Conservation (phyloP, 2,329 filamentous ascomycete species). For the Diaporthe batatas region DNA sequence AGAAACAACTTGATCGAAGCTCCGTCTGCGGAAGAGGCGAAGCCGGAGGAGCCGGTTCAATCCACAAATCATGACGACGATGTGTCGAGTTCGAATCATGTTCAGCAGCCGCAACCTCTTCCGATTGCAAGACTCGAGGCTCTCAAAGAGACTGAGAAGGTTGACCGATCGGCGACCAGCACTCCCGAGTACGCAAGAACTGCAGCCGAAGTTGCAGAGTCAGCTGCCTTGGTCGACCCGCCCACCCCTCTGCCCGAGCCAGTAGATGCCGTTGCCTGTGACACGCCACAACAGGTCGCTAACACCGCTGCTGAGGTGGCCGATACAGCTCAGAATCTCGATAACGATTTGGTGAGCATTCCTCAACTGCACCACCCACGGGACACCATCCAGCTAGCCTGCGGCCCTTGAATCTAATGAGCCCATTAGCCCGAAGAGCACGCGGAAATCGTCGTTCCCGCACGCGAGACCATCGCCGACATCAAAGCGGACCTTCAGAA, state of each 20-base stretch:
- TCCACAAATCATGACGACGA: not conserved
- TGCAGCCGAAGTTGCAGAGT: conserved; percentile 54
- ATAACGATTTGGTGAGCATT: conserved; percentile 32
- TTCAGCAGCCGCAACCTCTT: conserved; percentile 40
- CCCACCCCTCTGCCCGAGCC: conserved; percentile 50
- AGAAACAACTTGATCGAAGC: conserved; percentile 61
- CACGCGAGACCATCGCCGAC: conserved; percentile 19
- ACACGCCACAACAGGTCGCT: conserved; percentile 56
- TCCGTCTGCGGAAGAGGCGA: conserved; percentile 38
- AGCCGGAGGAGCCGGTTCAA: conserved; percentile 2
- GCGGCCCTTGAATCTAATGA: not conserved
- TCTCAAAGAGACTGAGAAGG: conserved; percentile 37
- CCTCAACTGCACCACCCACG: too few species aligned
- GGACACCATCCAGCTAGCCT: not conserved
- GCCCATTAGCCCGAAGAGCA: conserved; percentile 7
- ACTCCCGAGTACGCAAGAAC: conserved; percentile 48
- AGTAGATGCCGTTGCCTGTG: conserved; percentile 51
- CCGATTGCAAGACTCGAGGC: conserved; percentile 40
- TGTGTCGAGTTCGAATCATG: not conserved
- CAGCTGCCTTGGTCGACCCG: conserved; percentile 50
- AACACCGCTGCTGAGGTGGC: conserved; percentile 60
- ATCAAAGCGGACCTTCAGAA: conserved; percentile 36
- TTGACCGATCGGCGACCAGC: conserved; percentile 45
- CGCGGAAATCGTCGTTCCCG: not conserved
- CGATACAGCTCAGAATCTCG: conserved; percentile 53